Evolutionary conservation across 371 early-diverging fungal species (phyloP).

Genomic region (Mucor irregularis): DNA sequence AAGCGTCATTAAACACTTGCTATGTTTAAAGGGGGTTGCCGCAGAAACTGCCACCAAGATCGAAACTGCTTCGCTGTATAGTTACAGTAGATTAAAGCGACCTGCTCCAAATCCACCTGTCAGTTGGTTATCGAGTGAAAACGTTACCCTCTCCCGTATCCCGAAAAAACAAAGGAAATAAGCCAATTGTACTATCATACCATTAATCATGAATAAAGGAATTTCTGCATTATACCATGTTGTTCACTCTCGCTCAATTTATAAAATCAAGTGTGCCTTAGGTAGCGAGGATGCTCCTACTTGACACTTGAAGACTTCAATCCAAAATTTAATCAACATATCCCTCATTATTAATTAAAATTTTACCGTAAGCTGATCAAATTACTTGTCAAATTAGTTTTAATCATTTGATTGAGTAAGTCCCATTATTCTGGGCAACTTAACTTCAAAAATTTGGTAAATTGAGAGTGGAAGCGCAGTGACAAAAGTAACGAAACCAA

Average conservation of each 20-base stretch:
- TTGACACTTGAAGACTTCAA: slow-evolving; percentile 1
- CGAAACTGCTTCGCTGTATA: slow-evolving; percentile 10
- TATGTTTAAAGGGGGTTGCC: slow-evolving; percentile 15
- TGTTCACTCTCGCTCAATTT: too few relatives aligned
- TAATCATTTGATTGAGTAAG: too few relatives aligned
- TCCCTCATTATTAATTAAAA: neutral
- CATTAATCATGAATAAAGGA: too few relatives aligned
- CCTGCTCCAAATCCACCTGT: slow-evolving; percentile 8
- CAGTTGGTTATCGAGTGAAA: slow-evolving; percentile 5
- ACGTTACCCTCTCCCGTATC: slow-evolving; percentile 6
- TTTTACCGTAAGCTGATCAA: neutral
- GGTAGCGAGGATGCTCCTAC: slow-evolving; percentile 6
- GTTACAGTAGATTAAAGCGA: slow-evolving; percentile 12
- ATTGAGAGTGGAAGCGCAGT: too few relatives aligned
- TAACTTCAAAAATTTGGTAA: neutral
- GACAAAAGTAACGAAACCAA: too few relatives aligned
- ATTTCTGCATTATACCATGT: too few relatives aligned
- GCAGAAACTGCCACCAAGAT: slow-evolving; percentile 16
- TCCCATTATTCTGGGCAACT: too few relatives aligned
- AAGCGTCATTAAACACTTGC: slow-evolving; percentile 11
- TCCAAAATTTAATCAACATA: too few relatives aligned
- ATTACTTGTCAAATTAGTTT: neutral
- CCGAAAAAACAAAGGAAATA: slow-evolving; percentile 16
- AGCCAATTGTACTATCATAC: neutral
- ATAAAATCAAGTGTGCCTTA: slow-evolving; percentile 9